phyloP scores from a whole-genome alignment of 768 basidiomycete genomes.

The Chalciporus chontae region DNA sequence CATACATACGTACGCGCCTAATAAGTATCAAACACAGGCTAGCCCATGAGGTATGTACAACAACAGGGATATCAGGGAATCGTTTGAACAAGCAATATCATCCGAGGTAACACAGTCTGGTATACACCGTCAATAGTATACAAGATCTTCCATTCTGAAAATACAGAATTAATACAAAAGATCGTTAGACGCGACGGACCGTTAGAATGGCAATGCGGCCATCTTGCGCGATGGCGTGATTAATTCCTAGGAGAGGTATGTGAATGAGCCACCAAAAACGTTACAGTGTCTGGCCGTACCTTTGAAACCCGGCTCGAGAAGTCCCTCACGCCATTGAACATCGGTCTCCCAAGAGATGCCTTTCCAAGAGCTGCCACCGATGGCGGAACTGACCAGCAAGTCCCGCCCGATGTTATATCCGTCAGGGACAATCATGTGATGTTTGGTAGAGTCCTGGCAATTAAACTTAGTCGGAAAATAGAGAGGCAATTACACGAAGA shows the following conservation, averaged over 20 bases:
- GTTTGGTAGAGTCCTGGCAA: conserved; percentile 48
- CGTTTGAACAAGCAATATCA: conserved; percentile 2
- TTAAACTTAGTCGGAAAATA: conserved; percentile 1
- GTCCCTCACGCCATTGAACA: conserved; percentile 69
- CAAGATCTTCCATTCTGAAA: not conserved
- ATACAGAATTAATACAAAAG: not conserved
- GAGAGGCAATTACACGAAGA: not conserved
- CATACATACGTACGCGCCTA: conserved; percentile 5
- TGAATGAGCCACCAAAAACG: not conserved
- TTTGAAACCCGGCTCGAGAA: conserved; percentile 63
- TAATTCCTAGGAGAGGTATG: conserved; percentile 50
- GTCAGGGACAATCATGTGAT: conserved; percentile 71
- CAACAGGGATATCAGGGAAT: conserved; percentile 1
- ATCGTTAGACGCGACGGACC: conserved; percentile 44
- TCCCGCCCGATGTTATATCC: conserved; percentile 85
- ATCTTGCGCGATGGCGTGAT: conserved; percentile 79
- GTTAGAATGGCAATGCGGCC: conserved; percentile 79
- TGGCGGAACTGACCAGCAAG: conserved; percentile 66
- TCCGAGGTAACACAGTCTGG: conserved; percentile 1
- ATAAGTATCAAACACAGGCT: not conserved
- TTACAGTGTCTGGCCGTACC: conserved; percentile 39
- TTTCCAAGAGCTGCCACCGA: conserved; percentile 56
- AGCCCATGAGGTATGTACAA: conserved; percentile 11
- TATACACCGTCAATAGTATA: conserved; percentile 12
- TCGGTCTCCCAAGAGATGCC: conserved; percentile 73